Evolutionary conservation across 148 eudicot genomes (phyloP).

Genomic region (Rhododendron ferrugineum): DNA sequence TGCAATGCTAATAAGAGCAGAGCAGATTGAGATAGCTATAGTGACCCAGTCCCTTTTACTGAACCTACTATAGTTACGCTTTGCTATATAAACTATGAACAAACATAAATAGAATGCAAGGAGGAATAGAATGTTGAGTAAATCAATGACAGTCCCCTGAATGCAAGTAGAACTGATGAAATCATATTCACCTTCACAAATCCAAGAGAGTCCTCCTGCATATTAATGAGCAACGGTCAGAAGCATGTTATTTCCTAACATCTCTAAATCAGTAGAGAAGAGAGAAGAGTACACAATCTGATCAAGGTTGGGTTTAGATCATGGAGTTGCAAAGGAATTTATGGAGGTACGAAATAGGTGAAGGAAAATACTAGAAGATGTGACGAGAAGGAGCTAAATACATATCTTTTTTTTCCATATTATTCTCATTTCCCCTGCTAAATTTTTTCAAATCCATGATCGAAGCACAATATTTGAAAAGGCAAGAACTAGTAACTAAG

Average conservation of each 20-base stretch:
- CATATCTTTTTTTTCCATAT: not conserved
- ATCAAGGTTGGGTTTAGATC: not conserved
- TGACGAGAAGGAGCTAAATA: not conserved
- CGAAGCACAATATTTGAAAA: not conserved
- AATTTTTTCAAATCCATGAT: not conserved
- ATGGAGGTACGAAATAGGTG: not conserved
- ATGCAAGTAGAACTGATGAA: slow-evolving; percentile 25
- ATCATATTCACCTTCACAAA: slow-evolving; percentile 31
- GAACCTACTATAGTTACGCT: not conserved
- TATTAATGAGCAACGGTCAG: not conserved
- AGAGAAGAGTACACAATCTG: not conserved
- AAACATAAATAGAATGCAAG: slow-evolving; percentile 26
- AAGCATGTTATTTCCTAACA: not conserved
- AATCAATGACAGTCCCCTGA: slow-evolving; percentile 30
- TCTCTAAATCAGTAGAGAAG: not conserved
- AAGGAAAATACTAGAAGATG: not conserved
- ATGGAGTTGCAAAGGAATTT: not conserved
- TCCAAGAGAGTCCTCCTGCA: slow-evolving; percentile 22
- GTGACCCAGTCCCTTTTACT: slow-evolving; percentile 23
- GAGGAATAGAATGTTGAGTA: slow-evolving; percentile 34
- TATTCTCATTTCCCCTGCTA: not conserved
- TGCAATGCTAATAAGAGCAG: slow-evolving; percentile 31
- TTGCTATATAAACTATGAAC: slow-evolving; percentile 12
- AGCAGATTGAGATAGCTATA: slow-evolving; percentile 28
- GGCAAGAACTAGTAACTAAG: not conserved